Evolutionary conservation across 495 filamentous ascomycete genomes (phyloP).

Genomic region (Aspergillus wentii): DNA sequence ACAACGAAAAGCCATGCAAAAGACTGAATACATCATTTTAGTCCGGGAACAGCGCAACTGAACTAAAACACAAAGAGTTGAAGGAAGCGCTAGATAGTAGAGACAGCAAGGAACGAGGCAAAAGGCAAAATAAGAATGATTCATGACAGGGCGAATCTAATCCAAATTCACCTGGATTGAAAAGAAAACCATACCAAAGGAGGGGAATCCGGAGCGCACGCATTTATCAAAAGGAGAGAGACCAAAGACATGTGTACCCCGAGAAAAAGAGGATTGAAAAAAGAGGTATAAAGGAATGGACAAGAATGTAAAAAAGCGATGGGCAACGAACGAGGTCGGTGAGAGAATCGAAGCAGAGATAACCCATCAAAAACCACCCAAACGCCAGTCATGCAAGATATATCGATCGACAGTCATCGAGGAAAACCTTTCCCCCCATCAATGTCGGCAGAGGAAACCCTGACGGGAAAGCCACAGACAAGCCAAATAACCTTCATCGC

Average conservation of each 20-base stretch:
- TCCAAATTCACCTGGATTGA: conserved; percentile 3
- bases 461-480: conserved; percentile 9
- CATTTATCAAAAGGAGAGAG: conserved; percentile 5
- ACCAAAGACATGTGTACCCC: background rate
- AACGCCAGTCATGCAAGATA: conserved; percentile 44
- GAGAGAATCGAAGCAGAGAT: conserved; percentile 18
- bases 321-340: conserved; percentile 8
- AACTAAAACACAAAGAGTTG: no score
- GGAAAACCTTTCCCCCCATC: conserved; percentile 1
- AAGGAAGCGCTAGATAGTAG: no score
- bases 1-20: no score
- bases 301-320: conserved; percentile 17
- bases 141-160: no score
- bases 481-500: conserved; percentile 1
- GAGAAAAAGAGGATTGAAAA: conserved; percentile 14
- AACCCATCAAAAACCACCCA: conserved; percentile 23
- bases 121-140: no score
- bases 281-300: conserved; percentile 24
- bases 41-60: no score
- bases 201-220: conserved; percentile 15
- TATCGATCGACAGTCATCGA: conserved; percentile 20
- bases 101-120: no score
- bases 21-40: no score
- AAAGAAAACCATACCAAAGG: conserved; percentile 11
- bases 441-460: no score